These are phyloP conservation scores for Mucor lusitanicus DNA, from an alignment of 371 early-diverging fungal genomes.

Conservation along the genomic window DNA sequence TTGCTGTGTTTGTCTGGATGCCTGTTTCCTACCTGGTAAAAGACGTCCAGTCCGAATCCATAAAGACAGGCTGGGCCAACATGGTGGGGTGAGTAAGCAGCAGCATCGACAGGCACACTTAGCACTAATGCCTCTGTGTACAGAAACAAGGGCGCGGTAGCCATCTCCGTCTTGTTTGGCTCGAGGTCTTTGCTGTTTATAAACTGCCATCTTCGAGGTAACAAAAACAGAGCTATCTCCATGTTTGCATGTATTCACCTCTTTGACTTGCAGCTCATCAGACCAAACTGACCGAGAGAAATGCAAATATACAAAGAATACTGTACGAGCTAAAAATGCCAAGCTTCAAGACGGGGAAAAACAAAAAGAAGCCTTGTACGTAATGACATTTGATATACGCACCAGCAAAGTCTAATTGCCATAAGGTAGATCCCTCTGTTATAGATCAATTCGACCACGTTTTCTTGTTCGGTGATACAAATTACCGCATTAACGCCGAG, in stretches of 20 bases:
- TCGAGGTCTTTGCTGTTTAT: constrained; percentile 67
- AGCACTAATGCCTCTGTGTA: not conserved
- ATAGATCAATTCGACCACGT: constrained; percentile 67
- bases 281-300: constrained; percentile 35
- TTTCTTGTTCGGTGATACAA: constrained; percentile 82
- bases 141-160: constrained; percentile 86
- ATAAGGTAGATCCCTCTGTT: constrained; percentile 21
- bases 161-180: constrained; percentile 63
- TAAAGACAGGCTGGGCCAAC: constrained; percentile 44
- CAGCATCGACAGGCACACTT: not conserved
- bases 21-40: constrained; percentile 53
- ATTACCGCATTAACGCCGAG: constrained; percentile 72
- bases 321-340: constrained; percentile 36
- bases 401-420: not conserved
- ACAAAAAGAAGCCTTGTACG: constrained; percentile 15
- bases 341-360: constrained; percentile 18
- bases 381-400: not conserved
- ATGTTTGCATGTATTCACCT: not conserved
- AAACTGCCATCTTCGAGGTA: constrained; percentile 78
- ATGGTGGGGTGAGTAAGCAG: constrained; percentile 33
- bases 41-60: constrained; percentile 37
- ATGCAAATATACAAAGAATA: constrained; percentile 43
- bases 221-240: not conserved
- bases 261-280: constrained; percentile 29
- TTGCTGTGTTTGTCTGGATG: constrained; percentile 70